Conservation (phyloP, 305 asterid species). For the Plantago lanceolata region DNA sequence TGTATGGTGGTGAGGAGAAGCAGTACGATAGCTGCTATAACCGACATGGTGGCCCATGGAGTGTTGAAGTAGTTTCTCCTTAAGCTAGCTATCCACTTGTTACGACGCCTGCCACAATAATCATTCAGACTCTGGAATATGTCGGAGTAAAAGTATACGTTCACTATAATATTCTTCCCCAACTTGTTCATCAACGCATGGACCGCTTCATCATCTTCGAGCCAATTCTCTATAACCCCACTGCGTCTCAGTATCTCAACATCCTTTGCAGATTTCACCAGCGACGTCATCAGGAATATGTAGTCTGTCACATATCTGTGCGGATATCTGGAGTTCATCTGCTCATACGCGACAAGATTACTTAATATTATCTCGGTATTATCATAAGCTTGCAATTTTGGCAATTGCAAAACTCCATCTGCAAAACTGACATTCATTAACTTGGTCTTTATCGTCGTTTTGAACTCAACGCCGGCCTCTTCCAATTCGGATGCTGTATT, state of each 20-base stretch:
- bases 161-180: conserved; percentile 18
- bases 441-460: neutral
- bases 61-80: conserved; percentile 31
- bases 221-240: conserved; percentile 27
- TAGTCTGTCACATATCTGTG: conserved; percentile 32
- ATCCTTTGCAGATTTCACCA: conserved; percentile 29
- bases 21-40: conserved; percentile 29
- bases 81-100: conserved; percentile 30
- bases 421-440: conserved; percentile 27
- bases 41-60: conserved; percentile 27
- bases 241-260: conserved; percentile 23
- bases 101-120: conserved; percentile 14
- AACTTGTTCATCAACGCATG: conserved; percentile 26
- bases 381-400: conserved; percentile 21
- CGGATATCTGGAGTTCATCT: conserved; percentile 10
- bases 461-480: conserved; percentile 28
- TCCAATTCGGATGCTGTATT: conserved; percentile 27
- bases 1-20: conserved; percentile 28
- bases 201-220: conserved; percentile 27
- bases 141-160: conserved; percentile 20
- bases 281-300: conserved; percentile 22
- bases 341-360: conserved; percentile 31
- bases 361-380: conserved; percentile 26
- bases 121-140: conserved; percentile 22
- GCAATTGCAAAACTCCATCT: conserved; percentile 24